Conservation (phyloP, 257 asterid species). For the Capsicum chinense region DNA sequence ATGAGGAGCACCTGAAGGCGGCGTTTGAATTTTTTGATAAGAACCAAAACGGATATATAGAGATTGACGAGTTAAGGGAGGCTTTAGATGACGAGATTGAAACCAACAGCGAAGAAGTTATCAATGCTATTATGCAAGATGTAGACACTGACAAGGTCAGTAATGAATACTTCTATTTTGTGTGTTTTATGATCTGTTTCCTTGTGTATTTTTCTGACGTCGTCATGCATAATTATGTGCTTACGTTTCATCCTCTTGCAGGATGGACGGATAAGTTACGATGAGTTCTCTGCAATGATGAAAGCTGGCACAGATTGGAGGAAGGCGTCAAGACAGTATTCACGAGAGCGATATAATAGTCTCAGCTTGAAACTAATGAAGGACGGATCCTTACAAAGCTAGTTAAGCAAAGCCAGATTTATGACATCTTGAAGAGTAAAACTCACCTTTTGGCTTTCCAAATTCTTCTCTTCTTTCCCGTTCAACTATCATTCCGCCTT, state of each 20-base stretch:
- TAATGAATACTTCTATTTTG: neutral
- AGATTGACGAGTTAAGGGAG: constrained; percentile 64
- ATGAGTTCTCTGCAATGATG: constrained; percentile 58
- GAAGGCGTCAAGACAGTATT: constrained; percentile 63
- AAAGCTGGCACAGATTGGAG: constrained; percentile 63
- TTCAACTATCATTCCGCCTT: neutral
- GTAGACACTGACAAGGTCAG: constrained; percentile 74
- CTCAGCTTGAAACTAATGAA: constrained; percentile 55
- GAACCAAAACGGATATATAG: constrained; percentile 62
- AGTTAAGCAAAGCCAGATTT: constrained; percentile 26
- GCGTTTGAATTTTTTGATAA: constrained; percentile 68
- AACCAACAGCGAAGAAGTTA: constrained; percentile 61
- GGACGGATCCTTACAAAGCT: constrained; percentile 50
- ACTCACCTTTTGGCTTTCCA: constrained; percentile 14
- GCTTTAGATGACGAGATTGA: constrained; percentile 64
- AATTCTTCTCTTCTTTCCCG: neutral
- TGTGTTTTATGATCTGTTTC: neutral
- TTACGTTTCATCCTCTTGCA: constrained; percentile 30
- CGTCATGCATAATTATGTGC: neutral
- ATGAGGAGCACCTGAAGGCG: constrained; percentile 62
- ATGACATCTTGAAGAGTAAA: constrained; percentile 20
- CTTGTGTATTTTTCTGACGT: neutral
- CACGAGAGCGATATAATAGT: constrained; percentile 56
- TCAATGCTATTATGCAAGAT: constrained; percentile 66
- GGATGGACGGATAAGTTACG: constrained; percentile 60